Evolutionary conservation across 108 stramenopile species (phyloP), one percentile per base, ranked within the genome.

Genomic region (Skeletonema tropicum): DNA sequence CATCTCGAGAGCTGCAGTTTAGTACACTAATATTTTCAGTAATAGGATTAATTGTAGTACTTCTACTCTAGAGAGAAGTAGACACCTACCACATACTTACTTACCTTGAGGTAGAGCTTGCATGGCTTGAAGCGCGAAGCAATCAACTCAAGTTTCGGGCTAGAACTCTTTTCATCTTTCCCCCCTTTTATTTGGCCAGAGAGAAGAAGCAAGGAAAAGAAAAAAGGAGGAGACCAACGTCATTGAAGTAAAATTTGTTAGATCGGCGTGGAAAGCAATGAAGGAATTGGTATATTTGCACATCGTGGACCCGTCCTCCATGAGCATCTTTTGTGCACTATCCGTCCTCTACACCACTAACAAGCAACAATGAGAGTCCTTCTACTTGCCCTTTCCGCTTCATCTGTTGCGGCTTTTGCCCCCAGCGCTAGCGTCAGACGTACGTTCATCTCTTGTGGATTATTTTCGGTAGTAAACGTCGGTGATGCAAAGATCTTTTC

Each of bases 321-420:
- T 55, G 52, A 55, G 52, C 25, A 29, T 29, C 26, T 0, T 12
- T 23, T 23, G 21, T 52, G 21, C 52, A 21, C 52, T 23, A 55
- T 23, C 52, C 52, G 1, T 23, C 10, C 52, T 10, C 23, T 10
- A 23, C 52, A 6, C 21, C 1, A 23, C 23, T 23, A 5, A 35
- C 25, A 62, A 41, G 38, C 76, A 63, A 84, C 68, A 73, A 85
- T 82, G 80, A 85, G 81, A 80, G 75, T 85, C 39, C 70, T 77
- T 68, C 74, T 94, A 75, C 70, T 80, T 69, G 89, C 93, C 75
- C 77, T 91, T 45, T 63, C 89, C 75, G 88, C 87, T 64, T 80
- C 89, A 75, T 78, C 90, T 55, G 88, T 79, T 62, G 82, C 89
- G 82, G 93, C 93, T 25, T 94, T 94, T 74, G 88, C 89, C 70